These are phyloP conservation scores for Diversispora epigaea DNA, from an alignment of 192 early-diverging fungal species.

Conservation along the genomic window DNA sequence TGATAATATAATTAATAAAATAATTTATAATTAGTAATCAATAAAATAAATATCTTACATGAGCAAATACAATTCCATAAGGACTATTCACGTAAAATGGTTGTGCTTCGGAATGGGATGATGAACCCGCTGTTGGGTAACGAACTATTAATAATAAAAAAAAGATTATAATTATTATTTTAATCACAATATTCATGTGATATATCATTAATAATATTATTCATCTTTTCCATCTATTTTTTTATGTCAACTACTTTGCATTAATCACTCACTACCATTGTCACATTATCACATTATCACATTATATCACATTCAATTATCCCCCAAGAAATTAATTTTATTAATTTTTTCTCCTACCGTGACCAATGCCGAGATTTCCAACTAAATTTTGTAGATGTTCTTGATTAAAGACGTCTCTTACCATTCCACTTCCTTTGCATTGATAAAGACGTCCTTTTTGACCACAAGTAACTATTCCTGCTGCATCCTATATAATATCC, in stretches of 20 bases:
- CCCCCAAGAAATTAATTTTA: background rate
- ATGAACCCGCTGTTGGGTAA: slow-evolving; percentile 97
- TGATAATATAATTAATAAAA: too few species aligned
- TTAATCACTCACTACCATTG: background rate
- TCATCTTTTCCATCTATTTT: background rate
- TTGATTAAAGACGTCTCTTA: slow-evolving; percentile 92
- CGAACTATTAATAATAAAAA: slow-evolving; percentile 64
- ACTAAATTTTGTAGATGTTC: slow-evolving; percentile 72
- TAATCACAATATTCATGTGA: background rate
- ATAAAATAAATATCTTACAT: slow-evolving; percentile 57
- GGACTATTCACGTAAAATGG: slow-evolving; percentile 99
- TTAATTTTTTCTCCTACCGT: slow-evolving; percentile 67
- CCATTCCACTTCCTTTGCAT: slow-evolving; percentile 99
- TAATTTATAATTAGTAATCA: background rate
- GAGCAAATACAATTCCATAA: slow-evolving; percentile 94
- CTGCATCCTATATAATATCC: slow-evolving; percentile 87
- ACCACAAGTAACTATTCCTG: slow-evolving; percentile 98
- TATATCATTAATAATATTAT: slow-evolving; percentile 2
- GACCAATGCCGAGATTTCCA: slow-evolving; percentile 93
- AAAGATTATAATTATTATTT: background rate
- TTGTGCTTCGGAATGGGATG: slow-evolving; percentile 95
- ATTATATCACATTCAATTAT: background rate
- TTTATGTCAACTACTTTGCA: background rate
- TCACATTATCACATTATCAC: background rate
- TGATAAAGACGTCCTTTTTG: slow-evolving; percentile 95